phyloP scores from a whole-genome alignment of 2,329 filamentous ascomycete genomes.

The Fusarium odoratissimum region DNA sequence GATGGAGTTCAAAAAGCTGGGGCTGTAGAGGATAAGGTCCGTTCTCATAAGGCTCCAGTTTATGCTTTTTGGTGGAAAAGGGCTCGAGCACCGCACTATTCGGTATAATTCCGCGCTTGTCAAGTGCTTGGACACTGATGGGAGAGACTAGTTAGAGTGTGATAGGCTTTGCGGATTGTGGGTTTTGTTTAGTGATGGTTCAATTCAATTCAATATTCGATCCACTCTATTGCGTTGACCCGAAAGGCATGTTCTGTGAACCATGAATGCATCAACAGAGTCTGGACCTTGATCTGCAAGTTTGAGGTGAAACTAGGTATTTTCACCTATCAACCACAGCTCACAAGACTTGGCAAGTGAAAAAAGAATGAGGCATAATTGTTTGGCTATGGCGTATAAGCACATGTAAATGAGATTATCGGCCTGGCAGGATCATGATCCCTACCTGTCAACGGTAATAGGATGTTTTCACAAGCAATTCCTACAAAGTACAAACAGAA shows the following conservation, averaged over 20 bases:
- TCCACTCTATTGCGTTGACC: slow-evolving; percentile 31
- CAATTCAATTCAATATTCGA: background rate
- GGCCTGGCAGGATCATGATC: background rate
- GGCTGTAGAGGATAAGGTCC: background rate
- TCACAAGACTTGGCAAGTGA: background rate
- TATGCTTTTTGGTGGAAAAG: background rate
- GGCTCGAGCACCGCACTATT: slow-evolving; percentile 6
- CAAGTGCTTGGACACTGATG: background rate
- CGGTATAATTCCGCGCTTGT: slow-evolving; percentile 35
- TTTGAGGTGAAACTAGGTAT: slow-evolving; percentile 25
- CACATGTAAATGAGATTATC: background rate
- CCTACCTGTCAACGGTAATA: slow-evolving; percentile 9
- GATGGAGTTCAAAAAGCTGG: background rate
- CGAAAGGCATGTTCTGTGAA: slow-evolving; percentile 32
- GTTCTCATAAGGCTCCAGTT: slow-evolving; percentile 1
- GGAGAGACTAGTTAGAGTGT: background rate
- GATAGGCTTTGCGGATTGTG: background rate
- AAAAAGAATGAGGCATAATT: background rate
- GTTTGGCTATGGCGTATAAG: background rate
- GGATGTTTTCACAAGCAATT: slow-evolving; percentile 20
- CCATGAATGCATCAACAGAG: slow-evolving; percentile 7
- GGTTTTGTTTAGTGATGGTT: background rate
- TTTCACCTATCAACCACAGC: slow-evolving; percentile 8
- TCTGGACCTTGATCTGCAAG: slow-evolving; percentile 26
- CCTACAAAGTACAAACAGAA: too few relatives aligned